Conservation (phyloP, 345 rosid genomes). For the Punica granatum region DNA sequence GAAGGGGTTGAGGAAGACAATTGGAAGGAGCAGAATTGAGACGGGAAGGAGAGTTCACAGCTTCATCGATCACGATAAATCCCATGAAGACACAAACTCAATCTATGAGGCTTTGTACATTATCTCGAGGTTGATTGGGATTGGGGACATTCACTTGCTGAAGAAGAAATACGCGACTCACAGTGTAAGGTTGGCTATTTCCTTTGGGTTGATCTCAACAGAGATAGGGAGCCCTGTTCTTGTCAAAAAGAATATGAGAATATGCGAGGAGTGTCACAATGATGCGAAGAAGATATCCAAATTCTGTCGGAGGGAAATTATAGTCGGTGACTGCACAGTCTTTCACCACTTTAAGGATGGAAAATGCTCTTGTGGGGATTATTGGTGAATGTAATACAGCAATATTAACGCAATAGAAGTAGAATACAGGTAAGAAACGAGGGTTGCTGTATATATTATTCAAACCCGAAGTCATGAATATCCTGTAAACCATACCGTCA, state of each 20-base stretch:
- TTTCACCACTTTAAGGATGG: slow-evolving; percentile 65
- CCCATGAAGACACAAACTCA: slow-evolving; percentile 22
- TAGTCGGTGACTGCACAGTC: slow-evolving; percentile 44
- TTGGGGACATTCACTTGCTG: slow-evolving; percentile 21
- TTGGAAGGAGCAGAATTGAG: slow-evolving; percentile 34
- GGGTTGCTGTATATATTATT: neutral
- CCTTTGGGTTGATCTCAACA: slow-evolving; percentile 54
- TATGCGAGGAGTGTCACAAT: slow-evolving; percentile 58
- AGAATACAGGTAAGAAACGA: neutral
- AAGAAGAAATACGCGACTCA: slow-evolving; percentile 36
- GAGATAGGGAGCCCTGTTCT: slow-evolving; percentile 34
- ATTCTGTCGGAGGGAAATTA: slow-evolving; percentile 40
- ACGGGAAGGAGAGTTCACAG: slow-evolving; percentile 24
- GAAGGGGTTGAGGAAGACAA: slow-evolving; percentile 42
- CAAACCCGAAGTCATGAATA: neutral
- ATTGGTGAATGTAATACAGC: slow-evolving; percentile 10
- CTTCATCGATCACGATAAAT: slow-evolving; percentile 45
- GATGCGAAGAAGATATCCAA: slow-evolving; percentile 43
- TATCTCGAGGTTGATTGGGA: slow-evolving; percentile 33
- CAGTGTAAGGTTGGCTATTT: slow-evolving; percentile 49
- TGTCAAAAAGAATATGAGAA: slow-evolving; percentile 55
- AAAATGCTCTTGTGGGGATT: slow-evolving; percentile 14
- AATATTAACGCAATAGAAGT: neutral
- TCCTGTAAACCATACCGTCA: no score
- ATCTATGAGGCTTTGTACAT: slow-evolving; percentile 43